These are phyloP conservation scores for Phlebopus sp. DNA, from an alignment of 1,284 basidiomycete species.

Conservation along the genomic window DNA sequence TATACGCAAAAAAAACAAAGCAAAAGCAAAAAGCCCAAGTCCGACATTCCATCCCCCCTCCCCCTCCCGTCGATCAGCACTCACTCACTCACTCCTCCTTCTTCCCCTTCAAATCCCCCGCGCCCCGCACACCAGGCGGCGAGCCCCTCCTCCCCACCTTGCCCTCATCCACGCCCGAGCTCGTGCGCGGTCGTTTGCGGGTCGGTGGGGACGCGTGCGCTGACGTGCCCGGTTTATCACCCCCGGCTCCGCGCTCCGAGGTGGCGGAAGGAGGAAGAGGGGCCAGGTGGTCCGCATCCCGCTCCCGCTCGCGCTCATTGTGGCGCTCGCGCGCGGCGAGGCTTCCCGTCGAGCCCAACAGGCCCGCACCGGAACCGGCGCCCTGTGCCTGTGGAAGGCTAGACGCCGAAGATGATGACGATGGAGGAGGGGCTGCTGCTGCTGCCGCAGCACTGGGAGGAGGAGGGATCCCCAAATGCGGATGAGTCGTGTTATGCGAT, in stretches of 20 bases:
- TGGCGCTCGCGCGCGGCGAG: too few species aligned
- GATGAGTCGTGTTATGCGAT: constrained; percentile 26
- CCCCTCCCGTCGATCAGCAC: too few species aligned
- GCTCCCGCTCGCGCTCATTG: too few species aligned
- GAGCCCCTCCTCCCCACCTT: constrained; percentile 15
- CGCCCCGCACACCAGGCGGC: constrained; percentile 14
- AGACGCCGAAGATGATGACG: too few species aligned
- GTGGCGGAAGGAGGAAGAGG: too few species aligned
- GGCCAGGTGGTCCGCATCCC: constrained; percentile 26
- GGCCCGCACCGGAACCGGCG: too few species aligned
- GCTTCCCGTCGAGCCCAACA: constrained; percentile 13
- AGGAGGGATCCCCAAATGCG: constrained; percentile 27
- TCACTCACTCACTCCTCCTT: too few species aligned
- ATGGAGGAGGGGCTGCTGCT: too few species aligned
- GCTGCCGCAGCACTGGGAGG: neutral
- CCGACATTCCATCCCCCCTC: too few species aligned
- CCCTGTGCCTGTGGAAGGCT: too few species aligned
- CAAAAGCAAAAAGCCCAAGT: too few species aligned
- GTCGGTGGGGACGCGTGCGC: constrained; percentile 24
- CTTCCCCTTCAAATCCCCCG: constrained; percentile 7
- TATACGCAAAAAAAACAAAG: too few species aligned
- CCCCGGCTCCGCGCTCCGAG: constrained; percentile 21
- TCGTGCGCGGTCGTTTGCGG: constrained; percentile 29
- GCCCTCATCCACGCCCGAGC: constrained; percentile 18
- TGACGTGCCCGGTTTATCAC: constrained; percentile 20